These are phyloP conservation scores for Sporobolomyces phaffii DNA, from an alignment of 768 basidiomycete genomes.

Conservation along the genomic window DNA sequence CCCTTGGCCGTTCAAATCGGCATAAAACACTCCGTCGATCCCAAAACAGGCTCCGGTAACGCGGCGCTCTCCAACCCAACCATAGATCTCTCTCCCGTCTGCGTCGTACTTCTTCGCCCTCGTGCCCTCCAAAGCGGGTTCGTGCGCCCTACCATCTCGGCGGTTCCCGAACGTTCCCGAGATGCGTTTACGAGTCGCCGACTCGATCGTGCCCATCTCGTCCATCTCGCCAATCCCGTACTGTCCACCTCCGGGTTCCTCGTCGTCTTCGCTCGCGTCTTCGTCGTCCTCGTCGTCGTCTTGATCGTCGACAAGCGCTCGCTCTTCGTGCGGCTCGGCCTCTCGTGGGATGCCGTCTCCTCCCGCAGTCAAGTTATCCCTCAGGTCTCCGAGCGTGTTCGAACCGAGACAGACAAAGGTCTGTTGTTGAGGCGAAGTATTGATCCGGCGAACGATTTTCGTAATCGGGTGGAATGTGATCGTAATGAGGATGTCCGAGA, in stretches of 20 bases:
- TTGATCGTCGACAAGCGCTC: too few species aligned
- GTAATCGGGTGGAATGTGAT: constrained; percentile 9
- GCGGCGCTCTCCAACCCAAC: constrained; percentile 8
- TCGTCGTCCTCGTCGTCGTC: neutral
- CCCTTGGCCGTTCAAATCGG: neutral
- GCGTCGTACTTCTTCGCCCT: too few species aligned
- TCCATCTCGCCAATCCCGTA: neutral
- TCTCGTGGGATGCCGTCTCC: neutral
- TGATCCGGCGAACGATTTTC: neutral
- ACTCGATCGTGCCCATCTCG: constrained; percentile 3
- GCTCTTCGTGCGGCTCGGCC: neutral
- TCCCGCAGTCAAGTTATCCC: neutral
- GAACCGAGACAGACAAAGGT: constrained; percentile 6
- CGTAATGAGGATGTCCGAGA: constrained; percentile 11
- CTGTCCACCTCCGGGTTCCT: neutral
- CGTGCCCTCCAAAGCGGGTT: too few species aligned
- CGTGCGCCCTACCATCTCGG: too few species aligned
- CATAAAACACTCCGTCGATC: constrained; percentile 13
- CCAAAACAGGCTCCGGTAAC: constrained; percentile 4
- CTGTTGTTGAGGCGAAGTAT: neutral
- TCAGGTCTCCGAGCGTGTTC: constrained; percentile 13
- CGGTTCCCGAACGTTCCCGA: neutral
- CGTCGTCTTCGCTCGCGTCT: neutral
- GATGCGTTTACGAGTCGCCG: neutral
- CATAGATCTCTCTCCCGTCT: neutral